Evolutionary conservation across 2,329 filamentous ascomycete genomes (phyloP).

Genomic region (Onygenales sp.): DNA sequence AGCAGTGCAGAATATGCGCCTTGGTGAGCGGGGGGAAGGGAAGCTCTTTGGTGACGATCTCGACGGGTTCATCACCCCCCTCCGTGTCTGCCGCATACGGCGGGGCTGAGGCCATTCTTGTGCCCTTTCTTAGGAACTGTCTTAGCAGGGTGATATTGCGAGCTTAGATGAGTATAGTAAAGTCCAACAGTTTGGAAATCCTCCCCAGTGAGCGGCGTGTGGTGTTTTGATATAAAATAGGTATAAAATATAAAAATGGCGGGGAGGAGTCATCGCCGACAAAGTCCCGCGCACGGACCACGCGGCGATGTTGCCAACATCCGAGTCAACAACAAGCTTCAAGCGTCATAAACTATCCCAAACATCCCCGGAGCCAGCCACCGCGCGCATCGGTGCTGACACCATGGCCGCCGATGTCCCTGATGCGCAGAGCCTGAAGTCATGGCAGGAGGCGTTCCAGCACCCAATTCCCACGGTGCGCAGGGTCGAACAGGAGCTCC

Average conservation of each 20-base stretch:
- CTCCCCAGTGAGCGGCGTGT: no score
- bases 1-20: slow-evolving; percentile 86
- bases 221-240: no score
- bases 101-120: not conserved
- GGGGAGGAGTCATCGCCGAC: no score
- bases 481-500: slow-evolving; percentile 55
- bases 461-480: slow-evolving; percentile 54
- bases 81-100: not conserved
- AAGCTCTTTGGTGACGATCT: slow-evolving; percentile 28
- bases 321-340: not conserved
- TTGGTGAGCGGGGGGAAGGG: slow-evolving; percentile 77
- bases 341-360: no score
- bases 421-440: slow-evolving; percentile 46
- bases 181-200: no score
- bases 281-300: not conserved
- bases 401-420: slow-evolving; percentile 46
- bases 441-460: slow-evolving; percentile 60
- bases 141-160: no score
- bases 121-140: not conserved
- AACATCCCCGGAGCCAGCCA: not conserved
- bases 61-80: not conserved
- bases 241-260: no score
- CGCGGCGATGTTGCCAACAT: not conserved
- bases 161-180: no score
- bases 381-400: not conserved